A percentile compares a stretch with the other conserved stretches of the same genome.
These are phyloP conservation scores for Marasmius oreades DNA, from an alignment of 1,284 basidiomycete species.

Conservation along the genomic window DNA sequence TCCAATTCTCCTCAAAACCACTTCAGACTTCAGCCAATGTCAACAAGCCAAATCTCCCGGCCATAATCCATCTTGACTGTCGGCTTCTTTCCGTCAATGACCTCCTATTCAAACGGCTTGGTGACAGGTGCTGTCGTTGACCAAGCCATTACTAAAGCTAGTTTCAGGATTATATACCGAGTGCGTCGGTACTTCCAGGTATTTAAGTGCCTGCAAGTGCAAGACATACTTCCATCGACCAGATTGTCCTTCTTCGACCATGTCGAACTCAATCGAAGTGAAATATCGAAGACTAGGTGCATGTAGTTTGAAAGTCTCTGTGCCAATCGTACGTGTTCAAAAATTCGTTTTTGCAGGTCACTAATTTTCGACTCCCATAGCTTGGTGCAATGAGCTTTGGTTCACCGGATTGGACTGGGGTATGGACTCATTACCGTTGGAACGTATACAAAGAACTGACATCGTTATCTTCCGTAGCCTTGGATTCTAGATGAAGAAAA, in stretches of 20 bases:
- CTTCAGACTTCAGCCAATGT: no score
- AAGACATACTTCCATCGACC: no score
- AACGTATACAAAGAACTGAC: not conserved
- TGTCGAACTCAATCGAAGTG: not conserved
- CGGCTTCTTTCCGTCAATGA: conserved; percentile 13
- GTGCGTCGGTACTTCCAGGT: no score
- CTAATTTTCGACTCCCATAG: conserved; percentile 4
- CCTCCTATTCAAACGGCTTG: no score
- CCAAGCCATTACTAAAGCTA: no score
- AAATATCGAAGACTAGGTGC: conserved; percentile 16
- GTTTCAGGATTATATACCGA: no score
- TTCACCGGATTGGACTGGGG: conserved; percentile 11
- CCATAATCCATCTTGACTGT: no score
- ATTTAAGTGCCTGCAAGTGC: no score
- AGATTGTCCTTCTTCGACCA: not conserved
- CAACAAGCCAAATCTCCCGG: no score
- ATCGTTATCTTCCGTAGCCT: conserved; percentile 7
- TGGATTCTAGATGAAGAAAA: conserved; percentile 17
- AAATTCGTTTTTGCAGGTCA: not conserved
- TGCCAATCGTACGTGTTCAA: conserved; percentile 15
- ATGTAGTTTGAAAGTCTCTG: conserved; percentile 17
- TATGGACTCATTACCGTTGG: not conserved
- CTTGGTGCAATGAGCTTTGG: conserved; percentile 19
- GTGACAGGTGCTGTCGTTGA: no score
- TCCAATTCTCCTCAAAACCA: no score